Conservation (phyloP, 1,139 yeast species). For the Pichia cactophila region DNA sequence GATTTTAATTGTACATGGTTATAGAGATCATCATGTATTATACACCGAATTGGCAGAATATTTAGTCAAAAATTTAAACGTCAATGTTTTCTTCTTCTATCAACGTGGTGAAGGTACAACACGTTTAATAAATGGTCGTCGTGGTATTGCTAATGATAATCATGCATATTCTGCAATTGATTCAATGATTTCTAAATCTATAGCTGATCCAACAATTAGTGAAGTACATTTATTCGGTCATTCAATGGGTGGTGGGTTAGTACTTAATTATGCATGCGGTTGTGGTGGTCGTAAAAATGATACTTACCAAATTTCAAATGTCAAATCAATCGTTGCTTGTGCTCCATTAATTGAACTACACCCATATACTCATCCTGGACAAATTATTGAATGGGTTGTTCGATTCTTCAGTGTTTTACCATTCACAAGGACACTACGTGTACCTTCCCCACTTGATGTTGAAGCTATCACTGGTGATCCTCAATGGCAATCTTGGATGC, state of each 20-base stretch:
- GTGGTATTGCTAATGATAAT: constrained; percentile 62
- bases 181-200: constrained; percentile 40
- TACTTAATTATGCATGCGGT: constrained; percentile 58
- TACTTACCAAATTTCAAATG: constrained; percentile 24
- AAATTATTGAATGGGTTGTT: constrained; percentile 37
- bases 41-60: constrained; percentile 56
- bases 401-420: constrained; percentile 38
- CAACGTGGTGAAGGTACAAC: constrained; percentile 89
- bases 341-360: constrained; percentile 67
- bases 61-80: constrained; percentile 48
- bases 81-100: constrained; percentile 69
- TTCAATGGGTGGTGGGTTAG: constrained; percentile 95
- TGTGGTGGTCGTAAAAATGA: constrained; percentile 35
- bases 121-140: constrained; percentile 41
- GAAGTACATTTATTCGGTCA: constrained; percentile 62
- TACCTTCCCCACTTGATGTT: constrained; percentile 49
- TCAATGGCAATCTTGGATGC: constrained; percentile 39
- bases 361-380: constrained; percentile 50
- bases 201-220: constrained; percentile 24
- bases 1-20: constrained; percentile 38
- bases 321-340: constrained; percentile 31
- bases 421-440: constrained; percentile 39
- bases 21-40: constrained; percentile 54
- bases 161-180: constrained; percentile 65
- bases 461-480: constrained; percentile 52